Base-by-base conservation (phyloP, 2,329 filamentous ascomycete species). In the Esteya vermicola region DNA sequence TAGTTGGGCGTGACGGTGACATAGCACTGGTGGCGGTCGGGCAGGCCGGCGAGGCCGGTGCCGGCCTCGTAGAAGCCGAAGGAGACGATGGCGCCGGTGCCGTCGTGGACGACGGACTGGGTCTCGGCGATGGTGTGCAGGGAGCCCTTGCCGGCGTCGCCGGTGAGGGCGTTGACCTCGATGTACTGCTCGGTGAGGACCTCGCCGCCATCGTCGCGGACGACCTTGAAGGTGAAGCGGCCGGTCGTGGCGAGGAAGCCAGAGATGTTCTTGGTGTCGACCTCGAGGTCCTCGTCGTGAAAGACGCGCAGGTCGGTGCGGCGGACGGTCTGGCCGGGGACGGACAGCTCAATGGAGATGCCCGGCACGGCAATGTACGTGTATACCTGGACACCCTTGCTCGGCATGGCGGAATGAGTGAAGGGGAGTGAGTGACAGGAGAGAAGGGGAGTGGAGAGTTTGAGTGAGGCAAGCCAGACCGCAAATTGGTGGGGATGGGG, bases 11-110 rank as follows among this genome's bases (percentile, higher is more conserved):
- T 58, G 3, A 68, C 60, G 3, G 63, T 63, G 4, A 69, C 57
- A 47, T 61, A 65, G 50, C 58, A 62, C 50, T 67, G 58, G 55
- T 67, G 57, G 8, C 52, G 52, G 47, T 58, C 54, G 40, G 67
- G 50, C 40, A 70, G 55, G 3, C 60, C 57, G 3, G 57, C 59
- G 4, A 56, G 50, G 2, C 65, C 65, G 1, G 55, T 52, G 8
- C 65, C 66, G 5, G 65, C 60, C 40, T 67, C 63, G 47, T 70
- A 70, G 43, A 69, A 63, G 9, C 65, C 64, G 43, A 65, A 70
- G 0, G 52, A 51, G 16, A 68, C 54, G 5, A 65, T 57, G 14
- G 65, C 30, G 35, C 61, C 53, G 31, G 53, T 56, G 48, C 59
- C 36, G 20, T 45, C 43, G 36, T 50, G 42, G 42, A 57, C 38